These are phyloP conservation scores for Yamadazyma akitaensis DNA, from an alignment of 805 yeast genomes.

Conservation along the genomic window DNA sequence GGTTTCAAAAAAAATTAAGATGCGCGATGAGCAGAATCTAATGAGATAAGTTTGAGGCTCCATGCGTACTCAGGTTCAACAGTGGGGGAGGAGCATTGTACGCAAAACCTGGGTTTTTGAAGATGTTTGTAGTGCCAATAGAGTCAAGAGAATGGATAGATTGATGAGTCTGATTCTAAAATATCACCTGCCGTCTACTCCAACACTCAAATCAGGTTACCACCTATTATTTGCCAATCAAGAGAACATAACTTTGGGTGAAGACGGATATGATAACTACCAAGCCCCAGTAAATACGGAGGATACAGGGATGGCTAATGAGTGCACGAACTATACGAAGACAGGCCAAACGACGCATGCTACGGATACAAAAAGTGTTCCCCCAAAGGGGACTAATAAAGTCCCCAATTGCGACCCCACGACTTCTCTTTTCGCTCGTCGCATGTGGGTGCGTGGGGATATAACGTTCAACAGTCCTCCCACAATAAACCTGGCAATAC, in stretches of 20 bases:
- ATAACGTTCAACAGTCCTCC: constrained; percentile 35
- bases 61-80: constrained; percentile 4
- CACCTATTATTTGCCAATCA: constrained; percentile 72
- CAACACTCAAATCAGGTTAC: constrained; percentile 42
- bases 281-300: constrained; percentile 53
- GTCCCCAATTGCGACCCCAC: not conserved
- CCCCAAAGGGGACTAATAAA: no score
- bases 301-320: not conserved
- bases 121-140: not conserved
- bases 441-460: constrained; percentile 82
- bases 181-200: not conserved
- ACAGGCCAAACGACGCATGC: no score
- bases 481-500: not conserved
- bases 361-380: no score
- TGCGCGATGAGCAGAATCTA: constrained; percentile 2
- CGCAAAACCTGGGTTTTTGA: constrained; percentile 15
- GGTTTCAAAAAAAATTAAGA: not conserved
- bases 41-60: not conserved
- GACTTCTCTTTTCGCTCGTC: constrained; percentile 41
- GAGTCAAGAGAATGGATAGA: not conserved
- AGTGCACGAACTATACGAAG: no score
- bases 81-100: constrained; percentile 21
- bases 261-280: constrained; percentile 79
- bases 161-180: not conserved
- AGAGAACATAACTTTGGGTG: constrained; percentile 42